These are phyloP conservation scores for Pythium insidiosum DNA, from an alignment of 352 stramenopile genomes.

Conservation along the genomic window DNA sequence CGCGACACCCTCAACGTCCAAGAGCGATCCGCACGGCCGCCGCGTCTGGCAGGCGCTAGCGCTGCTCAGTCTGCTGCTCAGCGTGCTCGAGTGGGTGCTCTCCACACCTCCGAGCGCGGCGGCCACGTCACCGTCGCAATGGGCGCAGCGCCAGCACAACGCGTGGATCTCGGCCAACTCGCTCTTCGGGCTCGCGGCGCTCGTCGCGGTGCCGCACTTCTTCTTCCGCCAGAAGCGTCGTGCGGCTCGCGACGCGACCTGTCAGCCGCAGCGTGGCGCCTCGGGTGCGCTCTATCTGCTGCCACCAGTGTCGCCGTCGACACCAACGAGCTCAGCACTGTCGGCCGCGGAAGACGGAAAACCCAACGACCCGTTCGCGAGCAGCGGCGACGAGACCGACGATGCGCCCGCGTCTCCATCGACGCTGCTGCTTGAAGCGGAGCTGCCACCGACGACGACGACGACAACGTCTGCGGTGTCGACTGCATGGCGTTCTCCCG, in stretches of 20 bases:
- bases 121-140: constrained; percentile 4
- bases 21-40: constrained; percentile 9
- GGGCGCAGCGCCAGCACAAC: constrained; percentile 13
- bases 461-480: too few species aligned
- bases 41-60: constrained; percentile 46
- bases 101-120: constrained; percentile 19
- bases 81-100: constrained; percentile 64
- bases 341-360: too few species aligned
- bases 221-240: constrained; percentile 50
- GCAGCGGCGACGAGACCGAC: too few species aligned
- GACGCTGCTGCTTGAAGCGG: too few species aligned
- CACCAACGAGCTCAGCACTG: too few species aligned
- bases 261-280: constrained; percentile 24
- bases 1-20: too few species aligned
- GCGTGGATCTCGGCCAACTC: constrained; percentile 80
- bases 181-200: constrained; percentile 59
- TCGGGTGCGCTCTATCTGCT: too few species aligned
- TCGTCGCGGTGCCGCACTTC: constrained; percentile 60
- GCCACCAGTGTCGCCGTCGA: too few species aligned
- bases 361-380: too few species aligned
- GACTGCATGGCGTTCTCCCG: too few species aligned
- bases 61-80: constrained; percentile 35
- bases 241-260: constrained; percentile 28
- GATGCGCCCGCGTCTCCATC: too few species aligned
- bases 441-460: too few species aligned